Evolutionary conservation across 2,329 filamentous ascomycete species (phyloP), one percentile per base, ranked within the genome.

Genomic region (Fusarium mexicanum): DNA sequence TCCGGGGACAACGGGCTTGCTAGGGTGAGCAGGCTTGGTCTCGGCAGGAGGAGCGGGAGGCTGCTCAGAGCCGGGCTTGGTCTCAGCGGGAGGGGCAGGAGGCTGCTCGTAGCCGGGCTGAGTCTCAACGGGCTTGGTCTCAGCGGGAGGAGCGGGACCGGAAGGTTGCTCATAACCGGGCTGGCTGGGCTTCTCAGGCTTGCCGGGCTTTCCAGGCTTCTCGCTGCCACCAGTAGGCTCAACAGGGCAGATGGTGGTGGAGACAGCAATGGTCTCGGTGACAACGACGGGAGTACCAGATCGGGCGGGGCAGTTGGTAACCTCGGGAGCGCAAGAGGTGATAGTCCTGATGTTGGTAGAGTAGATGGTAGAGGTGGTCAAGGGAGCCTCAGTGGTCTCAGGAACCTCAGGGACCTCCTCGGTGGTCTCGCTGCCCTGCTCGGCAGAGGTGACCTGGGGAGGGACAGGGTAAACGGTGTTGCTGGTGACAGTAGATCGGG

Each of bases 241-340:
- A 53, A 81, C 81, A 46, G 83, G 80, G 84, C 83, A 83, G 79
- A 84, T 67, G 61, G 83, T 84, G 81, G 83, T 85, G 67, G 83
- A 83, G 77, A 83, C 74, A 61, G 81, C 78, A 62, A 83, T 61
- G 68, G 81, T 82, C 80, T 82, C 79, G 61, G 83, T 85, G 50
- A 75, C 71, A 62, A 82, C 67, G 67, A 81, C 76, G 67, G 80
- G 67, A 47, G 67, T 69, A 47, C 67, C 83, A 78, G 80, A 80
- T 76, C 79, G 80, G 41, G 82, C 81, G 69, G 88, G 88, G 88
- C 91, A 93, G 89, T 92, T 79, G 81, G 88, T 87, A 79, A 92
- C 89, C 70, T 86, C 86, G 57, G 89, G 84, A 67, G 83, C 85
- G 85, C 90, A 92, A 64, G 86, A 86, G 83, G 88, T 91, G 86